Conservation (phyloP, 73 alveolate species). For the Paramecium biaurelia region DNA sequence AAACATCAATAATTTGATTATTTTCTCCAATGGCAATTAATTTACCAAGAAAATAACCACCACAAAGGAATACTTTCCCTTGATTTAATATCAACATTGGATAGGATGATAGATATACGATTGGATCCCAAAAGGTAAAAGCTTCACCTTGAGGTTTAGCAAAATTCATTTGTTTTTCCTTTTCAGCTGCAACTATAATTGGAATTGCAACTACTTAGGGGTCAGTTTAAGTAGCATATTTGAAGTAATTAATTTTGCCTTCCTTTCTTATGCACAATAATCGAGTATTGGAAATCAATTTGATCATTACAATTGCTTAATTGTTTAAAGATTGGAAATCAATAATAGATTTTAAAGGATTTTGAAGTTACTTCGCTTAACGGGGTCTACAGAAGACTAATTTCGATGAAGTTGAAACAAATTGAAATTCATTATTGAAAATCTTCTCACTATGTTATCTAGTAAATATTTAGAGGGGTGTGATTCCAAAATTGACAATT, state of each 20-base stretch:
- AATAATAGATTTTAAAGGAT: constrained; percentile 87
- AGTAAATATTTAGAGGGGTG: constrained; percentile 31
- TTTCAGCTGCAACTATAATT: constrained; percentile 40
- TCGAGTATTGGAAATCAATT: constrained; percentile 37
- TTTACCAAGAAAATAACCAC: constrained; percentile 66
- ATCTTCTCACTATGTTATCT: constrained; percentile 59
- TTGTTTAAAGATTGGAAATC: constrained; percentile 78
- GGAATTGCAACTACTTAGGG: not conserved
- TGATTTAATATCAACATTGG: not conserved
- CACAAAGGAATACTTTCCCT: constrained; percentile 50
- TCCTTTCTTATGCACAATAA: constrained; percentile 45
- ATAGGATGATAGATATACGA: not conserved
- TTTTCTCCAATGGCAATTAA: constrained; percentile 30
- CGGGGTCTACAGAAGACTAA: constrained; percentile 79
- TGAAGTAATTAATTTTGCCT: constrained; percentile 55
- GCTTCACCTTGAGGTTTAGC: constrained; percentile 8
- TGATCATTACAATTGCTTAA: constrained; percentile 89
- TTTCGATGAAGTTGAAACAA: constrained; percentile 70
- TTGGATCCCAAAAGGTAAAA: not conserved
- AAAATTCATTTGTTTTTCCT: constrained; percentile 20
- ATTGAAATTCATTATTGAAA: constrained; percentile 72
- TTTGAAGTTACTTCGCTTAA: constrained; percentile 76
- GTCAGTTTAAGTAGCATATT: constrained; percentile 55
- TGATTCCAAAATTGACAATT: constrained; percentile 52
- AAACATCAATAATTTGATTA: constrained; percentile 24